Evolutionary conservation across 371 early-diverging fungal species (phyloP), one percentile per base, ranked within the genome.

Genomic region (Synchytrium microbalum): DNA sequence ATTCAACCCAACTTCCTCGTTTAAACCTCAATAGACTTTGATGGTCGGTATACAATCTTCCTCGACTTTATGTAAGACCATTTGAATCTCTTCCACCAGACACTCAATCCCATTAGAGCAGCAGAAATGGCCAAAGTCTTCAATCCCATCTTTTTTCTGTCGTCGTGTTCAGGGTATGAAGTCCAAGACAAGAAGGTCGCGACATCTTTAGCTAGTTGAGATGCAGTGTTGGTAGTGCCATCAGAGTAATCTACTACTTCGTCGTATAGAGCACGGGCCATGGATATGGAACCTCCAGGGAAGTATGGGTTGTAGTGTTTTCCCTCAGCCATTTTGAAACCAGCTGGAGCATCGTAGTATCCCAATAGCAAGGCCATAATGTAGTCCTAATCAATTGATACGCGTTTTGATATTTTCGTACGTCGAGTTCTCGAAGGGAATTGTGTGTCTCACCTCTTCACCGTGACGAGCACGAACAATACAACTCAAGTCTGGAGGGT

Each of bases 241-340:
- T 97, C 98, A 67, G 96, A 97, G 72, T 91, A 97, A 69, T 97
- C 96, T 33, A 96, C 92, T 53, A 94, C 78, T 60, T 91, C 97
- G 67, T 97, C 98, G 76, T 86, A 96, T 51, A 97, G 72, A 62
- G 87, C 81, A 71, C 90, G 91, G 54, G 96, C 97, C 96, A 98
- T 98, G 69, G 90, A 87, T 80, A 98, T 98, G 64, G 96, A 92
- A 69, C 97, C 96, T 67, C 98, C 97, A 27, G 95, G 98, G 92
- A 98, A 96, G 84, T 96, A 98, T 54, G 94, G 93, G 85, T 98
- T 98, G 84, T 92, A 96, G 87, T 95, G 88, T 54, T 96, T 83
- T 65, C 96, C 96, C 76, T 94, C 95, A 78, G 95, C 89, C 60
- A 96, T 75, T 68, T 87, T 86, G 64, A 98, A 85, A 78, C 98